Percentiles rank a stretch among this genome's conserved stretches.
These are phyloP conservation scores for Ceriops decandra DNA, from an alignment of 345 rosid species.

Conservation along the genomic window DNA sequence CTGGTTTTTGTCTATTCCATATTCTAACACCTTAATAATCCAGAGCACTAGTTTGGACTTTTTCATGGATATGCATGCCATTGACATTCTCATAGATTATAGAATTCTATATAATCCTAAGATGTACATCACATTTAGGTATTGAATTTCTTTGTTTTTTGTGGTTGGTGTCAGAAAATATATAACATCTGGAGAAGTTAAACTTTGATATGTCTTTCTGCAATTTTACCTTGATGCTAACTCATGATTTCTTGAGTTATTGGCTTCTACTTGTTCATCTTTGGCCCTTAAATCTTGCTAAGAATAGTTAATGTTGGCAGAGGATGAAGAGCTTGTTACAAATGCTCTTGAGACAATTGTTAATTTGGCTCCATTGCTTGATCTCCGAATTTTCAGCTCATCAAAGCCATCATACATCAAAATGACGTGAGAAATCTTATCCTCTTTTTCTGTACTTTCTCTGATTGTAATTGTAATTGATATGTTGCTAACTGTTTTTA, in stretches of 20 bases:
- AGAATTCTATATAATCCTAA: too few relatives aligned
- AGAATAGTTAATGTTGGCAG: slow-evolving; percentile 40
- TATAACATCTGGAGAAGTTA: too few relatives aligned
- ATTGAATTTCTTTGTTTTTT: too few relatives aligned
- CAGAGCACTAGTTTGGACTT: too few relatives aligned
- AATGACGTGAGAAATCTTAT: slow-evolving; percentile 60
- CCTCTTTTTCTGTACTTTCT: slow-evolving; percentile 10
- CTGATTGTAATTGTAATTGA: slow-evolving; percentile 14
- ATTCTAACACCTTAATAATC: not conserved
- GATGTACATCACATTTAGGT: too few relatives aligned
- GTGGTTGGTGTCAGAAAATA: too few relatives aligned
- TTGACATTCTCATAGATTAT: too few relatives aligned
- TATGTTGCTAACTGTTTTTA: slow-evolving; percentile 19
- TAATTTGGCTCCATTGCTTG: slow-evolving; percentile 87
- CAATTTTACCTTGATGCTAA: too few relatives aligned
- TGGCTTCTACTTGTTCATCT: not conserved
- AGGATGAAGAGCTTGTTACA: slow-evolving; percentile 96
- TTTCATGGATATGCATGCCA: too few relatives aligned
- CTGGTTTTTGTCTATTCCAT: too few relatives aligned
- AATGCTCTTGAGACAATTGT: slow-evolving; percentile 91
- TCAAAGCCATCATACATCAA: slow-evolving; percentile 69
- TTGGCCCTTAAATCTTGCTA: slow-evolving; percentile 8
- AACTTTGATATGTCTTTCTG: too few relatives aligned
- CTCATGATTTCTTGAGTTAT: too few relatives aligned
- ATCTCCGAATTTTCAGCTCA: slow-evolving; percentile 92